Conservation (phyloP, 139 green algal genomes). For the Closterium sp. region DNA sequence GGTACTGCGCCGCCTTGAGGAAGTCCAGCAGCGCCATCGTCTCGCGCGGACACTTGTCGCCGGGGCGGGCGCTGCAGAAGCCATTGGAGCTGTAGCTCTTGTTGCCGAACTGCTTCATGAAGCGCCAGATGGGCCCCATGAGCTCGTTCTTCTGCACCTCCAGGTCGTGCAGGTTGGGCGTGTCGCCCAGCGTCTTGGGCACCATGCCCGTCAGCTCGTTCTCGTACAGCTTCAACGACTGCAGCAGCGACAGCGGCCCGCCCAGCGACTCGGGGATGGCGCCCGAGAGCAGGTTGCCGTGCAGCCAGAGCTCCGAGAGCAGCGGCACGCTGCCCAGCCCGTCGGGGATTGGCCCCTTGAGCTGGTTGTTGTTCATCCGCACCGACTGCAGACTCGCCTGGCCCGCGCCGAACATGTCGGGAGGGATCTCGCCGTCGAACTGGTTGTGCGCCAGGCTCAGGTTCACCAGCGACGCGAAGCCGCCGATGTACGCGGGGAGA, state of each 20-base stretch:
- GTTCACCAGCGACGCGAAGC: neutral
- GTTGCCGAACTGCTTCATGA: neutral
- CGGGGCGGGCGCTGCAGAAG: slow-evolving; percentile 1
- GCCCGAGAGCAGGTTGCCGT: neutral
- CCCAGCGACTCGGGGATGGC: neutral
- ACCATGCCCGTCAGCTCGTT: slow-evolving; percentile 17
- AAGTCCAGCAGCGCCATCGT: slow-evolving; percentile 18
- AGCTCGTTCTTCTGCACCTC: slow-evolving; percentile 14
- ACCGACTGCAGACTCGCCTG: neutral
- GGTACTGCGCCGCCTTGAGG: slow-evolving; percentile 5
- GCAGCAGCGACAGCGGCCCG: neutral
- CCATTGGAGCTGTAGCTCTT: neutral
- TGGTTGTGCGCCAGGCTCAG: neutral
- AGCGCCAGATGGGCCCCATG: neutral
- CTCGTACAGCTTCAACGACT: neutral
- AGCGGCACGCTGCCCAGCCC: neutral
- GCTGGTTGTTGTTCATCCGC: slow-evolving; percentile 8
- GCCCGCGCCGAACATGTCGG: neutral
- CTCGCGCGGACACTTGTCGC: neutral
- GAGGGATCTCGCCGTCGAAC: neutral
- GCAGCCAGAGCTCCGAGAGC: neutral
- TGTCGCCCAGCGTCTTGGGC: neutral
- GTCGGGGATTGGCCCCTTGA: neutral
- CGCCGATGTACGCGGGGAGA: neutral
- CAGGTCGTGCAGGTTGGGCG: slow-evolving; percentile 2